These are phyloP conservation scores for Collybia nuda DNA, from an alignment of 768 basidiomycete species.

Conservation along the genomic window DNA sequence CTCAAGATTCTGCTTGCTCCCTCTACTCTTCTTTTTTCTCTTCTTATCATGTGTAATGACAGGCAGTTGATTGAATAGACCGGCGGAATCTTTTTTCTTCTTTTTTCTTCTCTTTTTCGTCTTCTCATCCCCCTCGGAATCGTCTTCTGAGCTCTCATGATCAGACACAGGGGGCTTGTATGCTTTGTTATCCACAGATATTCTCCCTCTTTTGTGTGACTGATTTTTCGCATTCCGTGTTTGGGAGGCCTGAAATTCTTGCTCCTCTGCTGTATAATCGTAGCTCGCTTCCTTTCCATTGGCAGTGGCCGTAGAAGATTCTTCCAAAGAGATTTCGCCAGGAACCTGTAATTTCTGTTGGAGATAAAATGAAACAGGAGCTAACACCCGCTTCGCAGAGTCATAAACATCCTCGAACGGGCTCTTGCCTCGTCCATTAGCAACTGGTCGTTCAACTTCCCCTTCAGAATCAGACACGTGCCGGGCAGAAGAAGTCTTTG, in stretches of 20 bases:
- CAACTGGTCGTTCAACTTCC: slow-evolving; percentile 39
- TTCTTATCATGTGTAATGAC: slow-evolving; percentile 65
- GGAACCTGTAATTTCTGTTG: slow-evolving; percentile 63
- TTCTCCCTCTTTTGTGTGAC: slow-evolving; percentile 53
- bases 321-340: slow-evolving; percentile 30
- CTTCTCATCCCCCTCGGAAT: slow-evolving; percentile 51
- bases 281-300: slow-evolving; percentile 57
- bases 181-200: slow-evolving; percentile 79
- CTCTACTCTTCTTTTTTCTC: slow-evolving; percentile 50
- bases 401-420: slow-evolving; percentile 65
- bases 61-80: slow-evolving; percentile 65
- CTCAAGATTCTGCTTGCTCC: slow-evolving; percentile 40
- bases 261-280: slow-evolving; percentile 78
- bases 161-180: slow-evolving; percentile 71
- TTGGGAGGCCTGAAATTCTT: slow-evolving; percentile 48
- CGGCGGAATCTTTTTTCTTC: slow-evolving; percentile 53
- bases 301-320: slow-evolving; percentile 18
- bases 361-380: slow-evolving; percentile 63
- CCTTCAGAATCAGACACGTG: slow-evolving; percentile 72
- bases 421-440: slow-evolving; percentile 59
- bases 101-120: slow-evolving; percentile 54
- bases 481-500: slow-evolving; percentile 53
- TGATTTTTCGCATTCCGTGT: slow-evolving; percentile 21
- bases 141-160: slow-evolving; percentile 61
- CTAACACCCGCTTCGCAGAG: slow-evolving; percentile 50